Percentiles rank a stretch among this genome's conserved stretches.
Conservation (phyloP, 169 alveolate species). For the Plasmodium gonderi region DNA sequence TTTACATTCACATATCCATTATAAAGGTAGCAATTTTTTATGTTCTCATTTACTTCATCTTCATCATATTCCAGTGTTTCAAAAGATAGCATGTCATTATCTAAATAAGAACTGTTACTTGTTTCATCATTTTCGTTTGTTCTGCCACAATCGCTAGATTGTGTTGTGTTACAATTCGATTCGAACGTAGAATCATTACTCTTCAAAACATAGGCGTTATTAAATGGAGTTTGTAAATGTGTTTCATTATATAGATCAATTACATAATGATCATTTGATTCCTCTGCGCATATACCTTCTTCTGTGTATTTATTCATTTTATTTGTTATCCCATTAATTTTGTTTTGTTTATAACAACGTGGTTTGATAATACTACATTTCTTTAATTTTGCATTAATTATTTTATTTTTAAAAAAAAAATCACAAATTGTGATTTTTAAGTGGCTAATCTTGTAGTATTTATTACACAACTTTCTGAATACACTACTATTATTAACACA, state of each 20-base stretch:
- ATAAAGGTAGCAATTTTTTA: slow-evolving; percentile 66
- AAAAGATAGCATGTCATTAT: slow-evolving; percentile 30
- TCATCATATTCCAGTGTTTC: slow-evolving; percentile 67
- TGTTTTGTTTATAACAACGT: background rate
- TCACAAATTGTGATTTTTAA: slow-evolving; percentile 8
- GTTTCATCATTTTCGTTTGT: slow-evolving; percentile 18
- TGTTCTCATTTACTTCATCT: slow-evolving; percentile 67
- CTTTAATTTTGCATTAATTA: slow-evolving; percentile 7
- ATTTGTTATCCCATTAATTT: slow-evolving; percentile 3
- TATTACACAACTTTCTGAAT: slow-evolving; percentile 22
- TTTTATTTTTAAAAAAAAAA: slow-evolving; percentile 31
- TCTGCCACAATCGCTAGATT: slow-evolving; percentile 22
- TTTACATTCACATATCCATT: slow-evolving; percentile 54
- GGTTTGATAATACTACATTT: background rate
- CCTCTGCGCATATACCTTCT: background rate
- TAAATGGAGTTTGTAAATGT: slow-evolving; percentile 17
- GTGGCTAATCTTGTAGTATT: slow-evolving; percentile 3
- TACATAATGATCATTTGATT: slow-evolving; percentile 55
- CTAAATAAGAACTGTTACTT: slow-evolving; percentile 47
- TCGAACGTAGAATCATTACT: slow-evolving; percentile 11
- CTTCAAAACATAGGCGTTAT: slow-evolving; percentile 9
- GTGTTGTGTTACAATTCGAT: slow-evolving; percentile 37
- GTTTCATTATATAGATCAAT: slow-evolving; percentile 55
- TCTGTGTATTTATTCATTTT: background rate
- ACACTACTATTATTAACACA: slow-evolving; percentile 19